Evolutionary conservation across 139 green algal genomes (phyloP).

Genomic region (Zygnema circumcarinatum): DNA sequence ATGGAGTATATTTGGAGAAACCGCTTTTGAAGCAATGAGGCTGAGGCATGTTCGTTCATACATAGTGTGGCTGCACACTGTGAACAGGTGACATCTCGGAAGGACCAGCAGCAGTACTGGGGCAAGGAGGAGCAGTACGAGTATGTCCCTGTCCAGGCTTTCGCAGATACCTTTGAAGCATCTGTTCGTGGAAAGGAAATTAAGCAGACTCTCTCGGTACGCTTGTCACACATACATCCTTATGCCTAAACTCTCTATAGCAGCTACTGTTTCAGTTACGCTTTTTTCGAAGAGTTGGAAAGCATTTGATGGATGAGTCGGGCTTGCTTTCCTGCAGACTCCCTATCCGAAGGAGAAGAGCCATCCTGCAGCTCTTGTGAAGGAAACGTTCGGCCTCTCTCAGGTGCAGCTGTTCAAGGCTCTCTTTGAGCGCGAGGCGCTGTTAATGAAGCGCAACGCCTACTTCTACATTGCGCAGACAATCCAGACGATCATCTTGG

Average conservation of each 20-base stretch:
- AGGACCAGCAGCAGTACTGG: constrained; percentile 55
- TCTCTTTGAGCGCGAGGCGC: constrained; percentile 60
- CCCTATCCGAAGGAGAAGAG: constrained; percentile 38
- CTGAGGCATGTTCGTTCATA: too few relatives aligned
- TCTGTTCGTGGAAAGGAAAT: constrained; percentile 24
- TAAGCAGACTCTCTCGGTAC: constrained; percentile 27
- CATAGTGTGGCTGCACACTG: too few relatives aligned
- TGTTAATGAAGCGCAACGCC: constrained; percentile 63
- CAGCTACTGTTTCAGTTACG: too few relatives aligned
- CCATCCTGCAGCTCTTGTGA: constrained; percentile 11
- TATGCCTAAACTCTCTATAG: neutral
- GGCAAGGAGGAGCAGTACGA: neutral
- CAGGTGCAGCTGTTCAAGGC: constrained; percentile 54
- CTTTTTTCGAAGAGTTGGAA: too few relatives aligned
- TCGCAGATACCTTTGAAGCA: constrained; percentile 32
- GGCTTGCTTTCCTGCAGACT: neutral
- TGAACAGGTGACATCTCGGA: constrained; percentile 23
- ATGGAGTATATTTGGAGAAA: too few relatives aligned
- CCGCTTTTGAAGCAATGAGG: too few relatives aligned
- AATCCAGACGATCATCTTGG: constrained; percentile 43
- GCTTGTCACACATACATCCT: neutral
- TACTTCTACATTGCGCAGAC: constrained; percentile 65
- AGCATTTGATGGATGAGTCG: neutral
- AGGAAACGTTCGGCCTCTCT: constrained; percentile 15
- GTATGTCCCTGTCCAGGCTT: constrained; percentile 31